Percentiles rank a stretch among this genome's conserved stretches.
Evolutionary conservation across 75 land plant species (phyloP).

Genomic region (Selaginella tamariscina): DNA sequence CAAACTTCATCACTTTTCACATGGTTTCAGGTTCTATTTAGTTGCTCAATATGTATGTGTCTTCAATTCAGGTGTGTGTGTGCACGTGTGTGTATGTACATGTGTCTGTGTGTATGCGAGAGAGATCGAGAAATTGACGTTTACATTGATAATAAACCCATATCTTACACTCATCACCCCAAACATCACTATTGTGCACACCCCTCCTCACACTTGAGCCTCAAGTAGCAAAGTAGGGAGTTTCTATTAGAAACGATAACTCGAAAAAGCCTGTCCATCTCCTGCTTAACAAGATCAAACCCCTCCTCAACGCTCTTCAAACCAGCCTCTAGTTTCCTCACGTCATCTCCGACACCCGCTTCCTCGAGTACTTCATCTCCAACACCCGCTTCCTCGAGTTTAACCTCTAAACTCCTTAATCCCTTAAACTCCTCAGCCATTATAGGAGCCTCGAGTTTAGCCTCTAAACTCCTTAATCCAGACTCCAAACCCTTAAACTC

Average conservation of each 20-base stretch:
- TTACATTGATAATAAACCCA: too few relatives aligned
- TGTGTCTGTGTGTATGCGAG: too few relatives aligned
- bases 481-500: background rate
- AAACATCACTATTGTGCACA: too few relatives aligned
- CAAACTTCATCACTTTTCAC: too few relatives aligned
- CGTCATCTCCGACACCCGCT: background rate
- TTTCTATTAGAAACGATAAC: background rate
- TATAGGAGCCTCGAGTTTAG: background rate
- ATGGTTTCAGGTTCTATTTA: too few relatives aligned
- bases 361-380: background rate
- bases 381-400: background rate
- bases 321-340: background rate
- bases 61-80: too few relatives aligned
- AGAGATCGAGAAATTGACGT: too few relatives aligned
- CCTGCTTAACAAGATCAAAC: background rate
- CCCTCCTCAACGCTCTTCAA: background rate
- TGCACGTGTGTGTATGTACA: too few relatives aligned
- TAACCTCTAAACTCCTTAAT: background rate
- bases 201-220: too few relatives aligned
- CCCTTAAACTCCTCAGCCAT: background rate
- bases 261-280: background rate
- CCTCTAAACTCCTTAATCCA: background rate
- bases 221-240: background rate
- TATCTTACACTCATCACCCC: too few relatives aligned
- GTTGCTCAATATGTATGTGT: too few relatives aligned